phyloP scores from a whole-genome alignment of 106 monocot genomes.

The Acanthochlamys bracteata region DNA sequence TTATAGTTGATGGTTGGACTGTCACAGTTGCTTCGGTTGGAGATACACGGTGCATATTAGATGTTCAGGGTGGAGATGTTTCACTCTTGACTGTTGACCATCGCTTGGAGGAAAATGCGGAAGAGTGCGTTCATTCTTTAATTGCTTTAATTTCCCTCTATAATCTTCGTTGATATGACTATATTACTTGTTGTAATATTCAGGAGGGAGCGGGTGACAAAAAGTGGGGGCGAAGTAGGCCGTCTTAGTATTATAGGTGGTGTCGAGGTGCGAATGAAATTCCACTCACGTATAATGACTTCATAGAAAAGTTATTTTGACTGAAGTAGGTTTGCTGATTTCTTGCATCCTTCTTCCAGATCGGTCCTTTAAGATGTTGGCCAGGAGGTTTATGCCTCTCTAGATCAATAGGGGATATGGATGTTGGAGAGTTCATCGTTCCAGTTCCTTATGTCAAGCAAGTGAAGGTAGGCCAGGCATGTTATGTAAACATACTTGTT shows the following conservation, averaged over 20 bases:
- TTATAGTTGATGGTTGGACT: conserved; percentile 90
- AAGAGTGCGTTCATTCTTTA: conserved; percentile 43
- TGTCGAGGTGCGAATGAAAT: conserved; percentile 37
- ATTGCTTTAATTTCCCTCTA: neutral
- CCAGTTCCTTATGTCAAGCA: conserved; percentile 91
- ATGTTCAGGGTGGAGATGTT: conserved; percentile 57
- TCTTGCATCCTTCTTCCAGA: conserved; percentile 26
- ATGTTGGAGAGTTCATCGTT: conserved; percentile 94
- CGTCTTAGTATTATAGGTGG: conserved; percentile 74
- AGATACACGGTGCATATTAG: conserved; percentile 87
- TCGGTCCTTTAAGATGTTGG: conserved; percentile 90
- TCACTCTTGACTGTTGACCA: conserved; percentile 86
- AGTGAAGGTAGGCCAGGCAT: conserved; percentile 58
- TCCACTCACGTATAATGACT: neutral
- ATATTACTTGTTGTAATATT: neutral
- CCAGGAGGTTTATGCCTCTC: conserved; percentile 90
- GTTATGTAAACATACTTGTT: neutral
- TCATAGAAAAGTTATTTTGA: too few relatives aligned
- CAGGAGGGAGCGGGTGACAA: conserved; percentile 69
- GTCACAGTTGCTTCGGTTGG: conserved; percentile 91
- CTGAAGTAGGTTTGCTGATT: neutral
- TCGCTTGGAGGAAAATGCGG: conserved; percentile 85
- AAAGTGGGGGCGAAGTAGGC: conserved; percentile 75
- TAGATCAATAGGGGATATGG: conserved; percentile 87
- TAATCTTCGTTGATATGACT: neutral